phyloP scores from a whole-genome alignment of 495 filamentous ascomycete genomes.

The Clohesyomyces aquaticus region DNA sequence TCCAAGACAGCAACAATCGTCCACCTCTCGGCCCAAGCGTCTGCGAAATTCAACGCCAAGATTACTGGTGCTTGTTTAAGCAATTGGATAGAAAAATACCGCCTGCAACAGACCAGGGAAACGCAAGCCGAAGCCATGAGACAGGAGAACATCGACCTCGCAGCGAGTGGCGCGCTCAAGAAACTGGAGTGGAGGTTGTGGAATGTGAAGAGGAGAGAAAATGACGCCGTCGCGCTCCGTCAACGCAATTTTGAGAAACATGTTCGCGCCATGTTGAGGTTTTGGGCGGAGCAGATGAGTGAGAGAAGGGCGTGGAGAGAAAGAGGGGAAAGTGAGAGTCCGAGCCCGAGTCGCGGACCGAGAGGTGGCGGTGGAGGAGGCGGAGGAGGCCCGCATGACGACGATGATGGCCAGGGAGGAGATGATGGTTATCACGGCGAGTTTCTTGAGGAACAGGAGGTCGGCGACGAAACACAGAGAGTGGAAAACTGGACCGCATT shows the following conservation, averaged over 20 bases:
- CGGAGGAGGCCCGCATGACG: constrained; percentile 11
- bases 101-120: constrained; percentile 19
- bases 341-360: constrained; percentile 23
- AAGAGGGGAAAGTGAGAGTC: too few species aligned
- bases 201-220: constrained; percentile 38
- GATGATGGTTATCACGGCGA: background rate
- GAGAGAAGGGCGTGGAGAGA: constrained; percentile 15
- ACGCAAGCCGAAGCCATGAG: constrained; percentile 33
- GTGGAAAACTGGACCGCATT: constrained; percentile 49
- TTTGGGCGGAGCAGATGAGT: constrained; percentile 44
- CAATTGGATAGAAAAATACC: constrained; percentile 12
- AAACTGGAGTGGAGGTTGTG: constrained; percentile 47
- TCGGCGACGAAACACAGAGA: constrained; percentile 40
- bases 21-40: constrained; percentile 10
- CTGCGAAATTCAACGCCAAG: background rate
- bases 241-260: constrained; percentile 45
- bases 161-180: constrained; percentile 31
- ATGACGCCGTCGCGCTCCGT: constrained; percentile 45
- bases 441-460: constrained; percentile 1
- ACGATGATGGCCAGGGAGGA: constrained; percentile 29
- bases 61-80: constrained; percentile 2
- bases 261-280: constrained; percentile 45
- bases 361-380: background rate
- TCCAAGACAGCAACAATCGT: constrained; percentile 8
- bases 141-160: constrained; percentile 37